These are phyloP conservation scores for Piper betle DNA, from an alignment of 164 flowering plant species.

Conservation along the genomic window DNA sequence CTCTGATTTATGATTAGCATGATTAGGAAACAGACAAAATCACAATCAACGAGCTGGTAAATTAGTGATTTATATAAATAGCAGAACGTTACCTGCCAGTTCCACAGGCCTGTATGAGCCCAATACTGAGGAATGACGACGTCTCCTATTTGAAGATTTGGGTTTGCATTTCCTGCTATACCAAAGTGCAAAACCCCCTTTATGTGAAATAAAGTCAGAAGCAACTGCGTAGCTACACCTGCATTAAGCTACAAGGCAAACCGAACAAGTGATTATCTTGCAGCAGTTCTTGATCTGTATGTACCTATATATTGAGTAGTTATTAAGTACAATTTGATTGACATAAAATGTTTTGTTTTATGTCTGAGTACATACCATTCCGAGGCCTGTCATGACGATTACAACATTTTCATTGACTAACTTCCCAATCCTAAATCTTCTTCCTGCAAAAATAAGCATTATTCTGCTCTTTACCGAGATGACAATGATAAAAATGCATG, in stretches of 20 bases:
- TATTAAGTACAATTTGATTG: background rate
- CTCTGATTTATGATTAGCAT: slow-evolving; percentile 22
- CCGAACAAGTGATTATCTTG: background rate
- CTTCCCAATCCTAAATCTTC: slow-evolving; percentile 12
- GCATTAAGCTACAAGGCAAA: slow-evolving; percentile 20
- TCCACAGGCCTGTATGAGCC: slow-evolving; percentile 78
- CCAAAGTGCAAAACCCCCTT: slow-evolving; percentile 34
- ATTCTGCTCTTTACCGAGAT: too few species aligned
- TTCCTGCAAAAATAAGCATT: slow-evolving; percentile 5
- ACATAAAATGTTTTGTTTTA: background rate
- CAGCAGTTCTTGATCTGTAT: too few species aligned
- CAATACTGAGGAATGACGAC: slow-evolving; percentile 54
- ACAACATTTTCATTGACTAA: slow-evolving; percentile 10
- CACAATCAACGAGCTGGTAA: background rate
- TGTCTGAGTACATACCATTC: slow-evolving; percentile 7
- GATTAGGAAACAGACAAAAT: background rate
- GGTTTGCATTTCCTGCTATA: slow-evolving; percentile 72
- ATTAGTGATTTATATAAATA: background rate
- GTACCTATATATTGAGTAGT: background rate
- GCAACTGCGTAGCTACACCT: slow-evolving; percentile 31
- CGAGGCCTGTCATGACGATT: slow-evolving; percentile 10
- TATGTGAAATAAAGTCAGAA: slow-evolving; percentile 22
- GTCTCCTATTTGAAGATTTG: slow-evolving; percentile 52
- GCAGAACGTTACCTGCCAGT: slow-evolving; percentile 47
- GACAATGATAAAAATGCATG: too few species aligned